Evolutionary conservation across 169 alveolate genomes (phyloP).

Genomic region (Plasmodium gonderi): DNA sequence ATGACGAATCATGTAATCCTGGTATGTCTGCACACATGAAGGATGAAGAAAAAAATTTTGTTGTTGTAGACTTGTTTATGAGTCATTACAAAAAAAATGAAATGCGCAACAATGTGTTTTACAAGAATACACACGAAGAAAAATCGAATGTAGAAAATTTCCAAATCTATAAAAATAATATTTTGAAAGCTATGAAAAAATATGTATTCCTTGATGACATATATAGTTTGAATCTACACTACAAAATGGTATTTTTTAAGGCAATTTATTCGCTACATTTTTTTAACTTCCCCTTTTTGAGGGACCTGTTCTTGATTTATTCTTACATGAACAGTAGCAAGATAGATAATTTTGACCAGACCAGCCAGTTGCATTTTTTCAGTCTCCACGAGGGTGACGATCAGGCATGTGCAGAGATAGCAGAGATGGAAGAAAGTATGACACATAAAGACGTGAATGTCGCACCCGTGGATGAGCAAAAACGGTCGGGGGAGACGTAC

Average conservation of each 20-base stretch:
- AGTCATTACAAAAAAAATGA: conserved; percentile 43
- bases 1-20: neutral
- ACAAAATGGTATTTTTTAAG: conserved; percentile 51
- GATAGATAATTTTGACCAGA: conserved; percentile 33
- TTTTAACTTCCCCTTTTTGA: conserved; percentile 49
- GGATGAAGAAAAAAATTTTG: neutral
- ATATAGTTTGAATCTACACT: conserved; percentile 39
- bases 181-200: conserved; percentile 49
- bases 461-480: neutral
- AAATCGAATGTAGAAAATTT: conserved; percentile 20
- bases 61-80: conserved; percentile 38
- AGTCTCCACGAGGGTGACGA: neutral
- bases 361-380: conserved; percentile 29
- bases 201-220: conserved; percentile 50
- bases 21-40: neutral
- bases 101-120: conserved; percentile 18
- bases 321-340: neutral
- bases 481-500: neutral
- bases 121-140: conserved; percentile 14
- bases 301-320: conserved; percentile 15
- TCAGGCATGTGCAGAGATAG: neutral
- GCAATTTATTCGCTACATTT: conserved; percentile 59
- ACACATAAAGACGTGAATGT: neutral
- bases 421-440: neutral
- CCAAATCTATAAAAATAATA: conserved; percentile 31